A percentile compares a stretch with the other conserved stretches of the same genome.
phyloP scores from a whole-genome alignment of 805 yeast species.

The Aciculoconidium aculeatum region DNA sequence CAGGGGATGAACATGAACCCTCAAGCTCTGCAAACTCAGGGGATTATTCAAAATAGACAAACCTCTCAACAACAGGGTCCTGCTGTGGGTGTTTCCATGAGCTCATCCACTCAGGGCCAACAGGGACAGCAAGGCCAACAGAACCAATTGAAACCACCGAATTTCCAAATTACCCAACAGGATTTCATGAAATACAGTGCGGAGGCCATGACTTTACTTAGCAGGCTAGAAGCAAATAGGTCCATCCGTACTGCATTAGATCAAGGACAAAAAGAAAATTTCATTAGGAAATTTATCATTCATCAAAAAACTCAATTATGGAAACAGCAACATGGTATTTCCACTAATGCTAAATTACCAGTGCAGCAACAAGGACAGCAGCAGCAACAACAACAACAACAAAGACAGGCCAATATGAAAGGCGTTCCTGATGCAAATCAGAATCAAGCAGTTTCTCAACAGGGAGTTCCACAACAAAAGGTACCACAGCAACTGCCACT shows the following conservation, averaged over 20 bases:
- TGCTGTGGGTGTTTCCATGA: not conserved
- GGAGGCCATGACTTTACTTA: constrained; percentile 35
- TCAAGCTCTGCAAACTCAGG: constrained; percentile 1
- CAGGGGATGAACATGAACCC: constrained; percentile 9
- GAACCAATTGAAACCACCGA: constrained; percentile 20
- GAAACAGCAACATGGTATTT: constrained; percentile 22
- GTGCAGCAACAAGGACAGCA: constrained; percentile 3
- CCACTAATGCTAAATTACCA: constrained; percentile 7
- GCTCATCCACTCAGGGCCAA: not conserved
- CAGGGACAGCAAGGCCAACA: constrained; percentile 1
- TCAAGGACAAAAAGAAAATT: constrained; percentile 31
- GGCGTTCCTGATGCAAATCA: constrained; percentile 1
- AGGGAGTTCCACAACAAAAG: constrained; percentile 1
- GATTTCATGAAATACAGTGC: constrained; percentile 33
- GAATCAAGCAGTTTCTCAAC: constrained; percentile 1
- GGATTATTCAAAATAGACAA: not conserved
- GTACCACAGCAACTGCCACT: constrained; percentile 15
- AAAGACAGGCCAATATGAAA: no score
- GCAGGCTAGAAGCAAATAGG: constrained; percentile 30
- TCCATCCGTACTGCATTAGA: constrained; percentile 30
- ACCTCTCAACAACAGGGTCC: constrained; percentile 1
- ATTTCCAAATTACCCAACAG: constrained; percentile 29
- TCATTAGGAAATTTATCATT: constrained; percentile 31
- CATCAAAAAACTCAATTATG: constrained; percentile 30
- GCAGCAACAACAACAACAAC: constrained; percentile 2